These are phyloP conservation scores for Rhexocercosporidium sp. DNA, from an alignment of 2,329 filamentous ascomycete species.

Conservation along the genomic window DNA sequence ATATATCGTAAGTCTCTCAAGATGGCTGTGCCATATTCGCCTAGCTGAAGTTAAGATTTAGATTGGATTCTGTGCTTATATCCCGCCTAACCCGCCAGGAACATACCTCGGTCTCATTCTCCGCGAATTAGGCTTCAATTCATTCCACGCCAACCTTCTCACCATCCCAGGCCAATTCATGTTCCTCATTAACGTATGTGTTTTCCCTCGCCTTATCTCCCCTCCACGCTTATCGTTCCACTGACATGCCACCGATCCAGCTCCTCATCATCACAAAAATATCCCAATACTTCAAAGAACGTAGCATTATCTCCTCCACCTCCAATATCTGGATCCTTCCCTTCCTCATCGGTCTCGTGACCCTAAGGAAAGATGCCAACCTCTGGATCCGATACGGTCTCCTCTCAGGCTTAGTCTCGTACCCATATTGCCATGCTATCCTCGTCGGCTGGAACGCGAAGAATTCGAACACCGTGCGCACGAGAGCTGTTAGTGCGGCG, in stretches of 20 bases:
- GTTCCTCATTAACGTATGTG: constrained; percentile 40
- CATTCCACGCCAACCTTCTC: constrained; percentile 34
- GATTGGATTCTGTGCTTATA: constrained; percentile 21
- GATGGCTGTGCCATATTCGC: background rate
- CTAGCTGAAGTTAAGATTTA: background rate
- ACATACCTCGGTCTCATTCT: constrained; percentile 30
- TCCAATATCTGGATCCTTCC: constrained; percentile 43
- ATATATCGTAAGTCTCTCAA: constrained; percentile 18
- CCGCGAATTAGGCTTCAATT: constrained; percentile 29
- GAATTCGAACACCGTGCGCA: constrained; percentile 66
- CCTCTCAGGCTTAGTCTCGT: constrained; percentile 31
- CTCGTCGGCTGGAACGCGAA: constrained; percentile 55
- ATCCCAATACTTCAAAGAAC: constrained; percentile 29
- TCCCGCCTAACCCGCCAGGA: constrained; percentile 21
- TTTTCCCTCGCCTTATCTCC: background rate
- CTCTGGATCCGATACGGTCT: constrained; percentile 44
- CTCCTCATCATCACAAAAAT: constrained; percentile 36
- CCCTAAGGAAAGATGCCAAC: constrained; percentile 26
- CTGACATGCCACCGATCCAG: background rate
- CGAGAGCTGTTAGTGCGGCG: constrained; percentile 65
- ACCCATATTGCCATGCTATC: constrained; percentile 47
- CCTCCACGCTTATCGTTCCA: background rate
- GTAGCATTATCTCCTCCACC: constrained; percentile 7
- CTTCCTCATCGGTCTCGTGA: constrained; percentile 41
- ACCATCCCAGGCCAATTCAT: constrained; percentile 26